Evolutionary conservation across 371 early-diverging fungal genomes (phyloP), one percentile per base, ranked within the genome.

Genomic region (Chytridiales sp.): DNA sequence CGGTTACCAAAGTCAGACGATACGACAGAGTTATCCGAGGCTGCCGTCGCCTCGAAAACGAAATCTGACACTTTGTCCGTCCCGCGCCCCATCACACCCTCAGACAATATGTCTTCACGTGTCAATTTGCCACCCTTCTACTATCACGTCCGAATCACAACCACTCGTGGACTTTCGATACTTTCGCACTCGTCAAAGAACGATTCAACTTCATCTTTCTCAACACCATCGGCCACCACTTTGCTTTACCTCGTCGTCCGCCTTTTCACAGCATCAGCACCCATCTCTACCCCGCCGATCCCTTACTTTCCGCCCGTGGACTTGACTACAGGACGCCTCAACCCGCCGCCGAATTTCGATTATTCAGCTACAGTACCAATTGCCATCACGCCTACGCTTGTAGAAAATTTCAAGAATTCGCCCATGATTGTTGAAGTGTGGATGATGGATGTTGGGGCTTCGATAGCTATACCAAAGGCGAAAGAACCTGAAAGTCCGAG

Each of bases 361-460:
- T 75, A 66, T 40, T 34, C 49, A 3, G 46, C 62, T 30, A 75
- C 75, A 6, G 53, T 75, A 3, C 75, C 75, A 17, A 36, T 75
- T 4, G 69, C 68, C 2, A 9, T 72, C 15, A 69, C 64, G 1
- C 21, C 49, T 4, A 43, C 56, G 17, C 62, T 70, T 53, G 19
- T 73, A 4, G 24, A 35, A 22, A 48, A 21, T 4, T 46, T 40
- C 32, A 1, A 30, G 19, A 52, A 74, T 32, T 41, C 48, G 21
- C 65, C 69, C 6, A 26, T 70, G 6, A 57, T 74, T 17, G 69
- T 64, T 3, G 75, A 74, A 59, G 69, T 74, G 2, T 70, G 70
- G 71, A 52, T 54, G 5, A n/a, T 63, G 22, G 43, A 59, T 43
- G 29, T 41, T 29, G 49, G 21, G 13, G 34, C 52, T 50, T 29